Base-by-base conservation (phyloP, 768 basidiomycete species). In the Trametes elegans region DNA sequence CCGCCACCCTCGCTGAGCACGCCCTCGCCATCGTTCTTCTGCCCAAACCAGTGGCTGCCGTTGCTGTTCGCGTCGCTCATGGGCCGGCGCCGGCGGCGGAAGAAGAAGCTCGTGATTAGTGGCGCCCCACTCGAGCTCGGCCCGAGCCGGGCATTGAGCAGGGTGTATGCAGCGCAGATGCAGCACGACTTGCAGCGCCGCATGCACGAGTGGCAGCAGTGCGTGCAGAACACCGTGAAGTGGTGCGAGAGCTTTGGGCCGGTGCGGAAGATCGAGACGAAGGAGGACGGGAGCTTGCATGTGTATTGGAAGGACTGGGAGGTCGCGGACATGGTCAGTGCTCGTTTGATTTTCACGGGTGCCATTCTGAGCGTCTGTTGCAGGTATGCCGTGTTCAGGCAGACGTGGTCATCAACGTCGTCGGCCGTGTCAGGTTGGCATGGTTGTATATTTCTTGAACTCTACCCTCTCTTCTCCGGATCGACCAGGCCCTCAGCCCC, bases 221-320 rank as follows among this genome's bases (percentile, higher is more conserved):
- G 63, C 23, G 55, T 60, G 44, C 58, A 64, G 38, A 62, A 55
- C 32, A 50, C 64, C 7, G 32, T 61, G 42, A 44, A 26, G 21
- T 68, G 66, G 66, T 68, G 64, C 55, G 60, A 64, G 62, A 55
- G 58, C 55, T 64, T 68, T 35, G 66, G 66, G 23, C 52, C 61
- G 28, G 44, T 66, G 48, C 23, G 62, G 23, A 61, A 59, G 43
- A 53, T 66, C 32, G 63, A 65, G 56, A 53, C 55, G 31, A 58
- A 58, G 63, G 54, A 49, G 3, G 64, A 66, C 52, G 66, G 65
- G 21, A 64, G 59, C 43, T 26, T 68, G 45, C 66, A 68, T 38
- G 64, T 68, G 31, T 64, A 64, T 38, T 68, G 65, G 64, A 62
- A 59, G 46, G 63, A 64, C 34, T 62, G 62, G 64, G 63, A 64